Percentiles rank a stretch among this genome's conserved stretches.
Conservation (phyloP, 2,329 filamentous ascomycete genomes). For the Colletotrichum ledebouriae region DNA sequence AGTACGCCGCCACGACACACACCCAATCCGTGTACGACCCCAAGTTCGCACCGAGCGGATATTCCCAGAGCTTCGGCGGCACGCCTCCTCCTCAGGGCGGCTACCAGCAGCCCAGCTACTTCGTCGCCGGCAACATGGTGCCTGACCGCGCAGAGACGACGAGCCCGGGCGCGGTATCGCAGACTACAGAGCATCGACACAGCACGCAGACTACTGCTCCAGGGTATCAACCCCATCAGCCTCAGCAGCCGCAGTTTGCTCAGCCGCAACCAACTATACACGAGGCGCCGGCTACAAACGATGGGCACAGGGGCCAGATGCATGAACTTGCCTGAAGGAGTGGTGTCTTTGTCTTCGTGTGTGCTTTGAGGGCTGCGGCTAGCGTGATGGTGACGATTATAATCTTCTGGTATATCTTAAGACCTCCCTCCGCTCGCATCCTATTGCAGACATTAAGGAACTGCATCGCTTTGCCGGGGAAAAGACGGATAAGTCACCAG, state of each 20-base stretch:
- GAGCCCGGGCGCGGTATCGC: slow-evolving; percentile 39
- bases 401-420: not conserved
- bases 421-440: not conserved
- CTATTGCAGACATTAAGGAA: too few species aligned
- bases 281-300: slow-evolving; percentile 54
- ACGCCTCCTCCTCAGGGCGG: slow-evolving; percentile 42
- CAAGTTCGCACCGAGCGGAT: slow-evolving; percentile 43
- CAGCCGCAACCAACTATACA: slow-evolving; percentile 50
- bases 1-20: slow-evolving; percentile 24
- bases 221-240: slow-evolving; percentile 38
- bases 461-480: too few species aligned
- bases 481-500: too few species aligned
- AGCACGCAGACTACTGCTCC: slow-evolving; percentile 35
- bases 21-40: slow-evolving; percentile 48
- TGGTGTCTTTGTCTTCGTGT: not conserved
- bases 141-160: slow-evolving; percentile 41
- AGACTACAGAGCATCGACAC: slow-evolving; percentile 30
- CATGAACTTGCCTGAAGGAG: slow-evolving; percentile 55
- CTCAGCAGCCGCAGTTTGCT: slow-evolving; percentile 42
- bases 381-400: not conserved
- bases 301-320: slow-evolving; percentile 55
- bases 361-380: not conserved
- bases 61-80: slow-evolving; percentile 40
- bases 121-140: slow-evolving; percentile 33
- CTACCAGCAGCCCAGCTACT: slow-evolving; percentile 41